These are phyloP conservation scores for Insectozyma bohioensis DNA, from an alignment of 1,139 yeast species.

Conservation along the genomic window DNA sequence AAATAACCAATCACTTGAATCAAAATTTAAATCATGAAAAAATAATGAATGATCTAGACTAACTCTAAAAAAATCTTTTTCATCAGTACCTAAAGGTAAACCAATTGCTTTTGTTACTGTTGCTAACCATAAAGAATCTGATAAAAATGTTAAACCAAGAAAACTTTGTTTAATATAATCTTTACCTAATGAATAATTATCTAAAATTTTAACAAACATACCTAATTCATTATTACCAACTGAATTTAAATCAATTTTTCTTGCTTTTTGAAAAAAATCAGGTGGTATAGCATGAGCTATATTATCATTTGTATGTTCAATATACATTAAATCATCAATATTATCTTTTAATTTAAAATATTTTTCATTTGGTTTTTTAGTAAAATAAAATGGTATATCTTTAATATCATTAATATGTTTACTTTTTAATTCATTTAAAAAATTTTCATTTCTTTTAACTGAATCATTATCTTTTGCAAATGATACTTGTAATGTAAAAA, in stretches of 20 bases:
- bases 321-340: slow-evolving; percentile 25
- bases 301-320: slow-evolving; percentile 34
- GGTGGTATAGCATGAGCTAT: slow-evolving; percentile 31
- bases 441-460: slow-evolving; percentile 15
- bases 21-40: slow-evolving; percentile 36
- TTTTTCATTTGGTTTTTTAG: slow-evolving; percentile 28
- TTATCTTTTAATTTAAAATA: slow-evolving; percentile 35
- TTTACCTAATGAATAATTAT: slow-evolving; percentile 25
- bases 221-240: slow-evolving; percentile 35
- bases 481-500: slow-evolving; percentile 34
- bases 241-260: slow-evolving; percentile 18
- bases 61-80: slow-evolving; percentile 33
- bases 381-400: slow-evolving; percentile 31
- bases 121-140: slow-evolving; percentile 28
- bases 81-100: slow-evolving; percentile 19
- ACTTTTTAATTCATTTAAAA: slow-evolving; percentile 10
- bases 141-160: slow-evolving; percentile 15
- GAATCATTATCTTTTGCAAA: slow-evolving; percentile 33
- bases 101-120: slow-evolving; percentile 28
- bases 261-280: slow-evolving; percentile 24
- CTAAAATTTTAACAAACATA: slow-evolving; percentile 33
- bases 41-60: slow-evolving; percentile 43
- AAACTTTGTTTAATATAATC: slow-evolving; percentile 21
- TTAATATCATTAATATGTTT: slow-evolving; percentile 15
- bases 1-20: slow-evolving; percentile 41